Conservation (phyloP, 2,329 filamentous ascomycete species). For the Mycosphaerelloides madeirae region DNA sequence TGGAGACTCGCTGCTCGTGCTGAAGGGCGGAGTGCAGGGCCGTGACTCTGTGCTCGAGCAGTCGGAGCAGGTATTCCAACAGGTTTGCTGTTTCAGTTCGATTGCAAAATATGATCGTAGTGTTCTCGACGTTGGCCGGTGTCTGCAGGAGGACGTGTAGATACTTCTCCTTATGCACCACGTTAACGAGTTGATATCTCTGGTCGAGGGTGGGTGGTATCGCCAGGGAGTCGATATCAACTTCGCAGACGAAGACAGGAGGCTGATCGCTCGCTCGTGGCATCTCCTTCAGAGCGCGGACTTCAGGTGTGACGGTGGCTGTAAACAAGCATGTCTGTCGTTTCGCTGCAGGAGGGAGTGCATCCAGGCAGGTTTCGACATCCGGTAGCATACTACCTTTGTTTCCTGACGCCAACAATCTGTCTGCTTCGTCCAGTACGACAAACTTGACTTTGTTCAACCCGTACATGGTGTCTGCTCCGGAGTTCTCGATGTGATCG, state of each 20-base stretch:
- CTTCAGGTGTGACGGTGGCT: slow-evolving; percentile 88
- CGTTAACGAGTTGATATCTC: slow-evolving; percentile 79
- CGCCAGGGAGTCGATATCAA: slow-evolving; percentile 66
- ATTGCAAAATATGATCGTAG: slow-evolving; percentile 91
- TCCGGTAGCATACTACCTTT: slow-evolving; percentile 90
- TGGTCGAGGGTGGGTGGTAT: slow-evolving; percentile 78
- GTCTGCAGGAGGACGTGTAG: slow-evolving; percentile 85
- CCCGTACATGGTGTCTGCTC: slow-evolving; percentile 82
- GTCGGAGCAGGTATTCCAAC: slow-evolving; percentile 78
- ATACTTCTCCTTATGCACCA: slow-evolving; percentile 92
- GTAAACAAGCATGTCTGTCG: slow-evolving; percentile 96
- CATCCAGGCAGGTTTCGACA: slow-evolving; percentile 79
- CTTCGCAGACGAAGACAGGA: slow-evolving; percentile 83
- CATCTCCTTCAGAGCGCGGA: slow-evolving; percentile 67
- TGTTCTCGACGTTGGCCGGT: slow-evolving; percentile 66
- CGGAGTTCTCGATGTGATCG: slow-evolving; percentile 87
- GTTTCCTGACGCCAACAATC: slow-evolving; percentile 65
- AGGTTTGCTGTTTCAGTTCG: slow-evolving; percentile 82
- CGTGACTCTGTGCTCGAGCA: slow-evolving; percentile 84
- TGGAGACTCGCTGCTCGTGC: slow-evolving; percentile 78
- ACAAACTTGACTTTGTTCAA: slow-evolving; percentile 75
- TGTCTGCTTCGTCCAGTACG: slow-evolving; percentile 92
- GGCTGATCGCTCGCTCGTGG: slow-evolving; percentile 65
- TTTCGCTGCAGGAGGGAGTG: slow-evolving; percentile 68
- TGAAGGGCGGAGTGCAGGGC: slow-evolving; percentile 82